These are phyloP conservation scores for Meira miltonrushii DNA, from an alignment of 1,284 basidiomycete genomes.

Conservation along the genomic window DNA sequence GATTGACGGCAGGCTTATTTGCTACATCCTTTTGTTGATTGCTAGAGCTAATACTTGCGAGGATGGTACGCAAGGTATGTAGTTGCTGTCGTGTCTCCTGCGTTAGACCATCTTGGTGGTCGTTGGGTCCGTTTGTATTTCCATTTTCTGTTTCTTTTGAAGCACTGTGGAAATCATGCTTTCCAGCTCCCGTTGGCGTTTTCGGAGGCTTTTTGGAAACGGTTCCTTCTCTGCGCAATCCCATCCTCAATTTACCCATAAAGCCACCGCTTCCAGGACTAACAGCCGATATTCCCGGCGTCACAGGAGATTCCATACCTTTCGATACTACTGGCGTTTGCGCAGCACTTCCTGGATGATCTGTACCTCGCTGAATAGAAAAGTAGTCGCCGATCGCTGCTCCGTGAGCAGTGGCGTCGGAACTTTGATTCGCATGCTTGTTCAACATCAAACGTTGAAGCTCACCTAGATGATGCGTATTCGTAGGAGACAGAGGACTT, in stretches of 20 bases:
- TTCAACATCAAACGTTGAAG: background rate
- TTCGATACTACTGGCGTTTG: background rate
- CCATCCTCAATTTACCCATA: slow-evolving; percentile 33
- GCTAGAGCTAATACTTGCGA: background rate
- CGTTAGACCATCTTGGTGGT: too few species aligned
- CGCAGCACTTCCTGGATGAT: background rate
- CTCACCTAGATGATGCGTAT: background rate
- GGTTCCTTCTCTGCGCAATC: slow-evolving; percentile 18
- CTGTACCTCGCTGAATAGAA: slow-evolving; percentile 14
- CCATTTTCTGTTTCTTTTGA: background rate
- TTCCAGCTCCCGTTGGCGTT: background rate
- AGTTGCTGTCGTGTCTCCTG: background rate
- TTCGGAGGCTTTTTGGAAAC: background rate
- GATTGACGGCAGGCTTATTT: background rate
- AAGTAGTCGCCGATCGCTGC: slow-evolving; percentile 25
- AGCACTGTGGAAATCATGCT: background rate
- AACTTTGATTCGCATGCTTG: background rate
- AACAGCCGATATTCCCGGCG: background rate
- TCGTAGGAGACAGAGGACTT: background rate
- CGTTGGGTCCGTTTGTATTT: background rate
- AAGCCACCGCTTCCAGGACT: slow-evolving; percentile 16
- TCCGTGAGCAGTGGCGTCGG: background rate
- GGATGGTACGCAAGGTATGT: background rate
- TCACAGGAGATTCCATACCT: too few species aligned
- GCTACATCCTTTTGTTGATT: background rate